Evolutionary conservation across 495 filamentous ascomycete genomes (phyloP).

Genomic region (Aspergillus affinis): DNA sequence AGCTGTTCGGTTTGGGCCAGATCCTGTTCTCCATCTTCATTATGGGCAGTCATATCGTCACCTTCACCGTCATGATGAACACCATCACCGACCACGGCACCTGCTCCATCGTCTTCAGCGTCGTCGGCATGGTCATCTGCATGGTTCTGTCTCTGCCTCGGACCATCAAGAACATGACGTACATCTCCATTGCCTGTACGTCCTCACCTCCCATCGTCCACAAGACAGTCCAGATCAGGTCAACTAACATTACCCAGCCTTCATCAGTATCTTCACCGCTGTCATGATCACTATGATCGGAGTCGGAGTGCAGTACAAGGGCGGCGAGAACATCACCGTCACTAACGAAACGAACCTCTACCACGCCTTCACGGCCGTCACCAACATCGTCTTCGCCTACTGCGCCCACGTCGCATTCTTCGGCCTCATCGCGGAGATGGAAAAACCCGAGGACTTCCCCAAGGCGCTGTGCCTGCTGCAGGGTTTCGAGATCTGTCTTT

Average conservation of each 20-base stretch:
- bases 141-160: conserved; percentile 66
- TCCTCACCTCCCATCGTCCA: conserved; percentile 56
- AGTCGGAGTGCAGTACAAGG: conserved; percentile 51
- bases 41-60: conserved; percentile 73
- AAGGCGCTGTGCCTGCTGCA: conserved; percentile 68
- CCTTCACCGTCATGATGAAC: conserved; percentile 68
- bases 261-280: conserved; percentile 34
- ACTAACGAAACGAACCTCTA: conserved; percentile 33
- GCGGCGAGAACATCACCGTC: conserved; percentile 25
- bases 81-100: conserved; percentile 62
- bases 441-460: conserved; percentile 61
- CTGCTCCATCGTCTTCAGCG: conserved; percentile 69
- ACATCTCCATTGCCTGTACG: conserved; percentile 64
- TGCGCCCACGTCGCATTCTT: conserved; percentile 73
- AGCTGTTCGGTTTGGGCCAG: conserved; percentile 65
- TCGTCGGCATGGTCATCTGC: conserved; percentile 64
- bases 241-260: conserved; percentile 18
- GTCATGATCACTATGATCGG: conserved; percentile 74
- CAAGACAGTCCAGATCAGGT: conserved; percentile 28
- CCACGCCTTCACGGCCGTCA: conserved; percentile 43
- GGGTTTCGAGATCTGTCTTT: conserved; percentile 63
- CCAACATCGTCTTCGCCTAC: conserved; percentile 56
- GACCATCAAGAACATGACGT: conserved; percentile 60
- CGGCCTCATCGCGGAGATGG: conserved; percentile 76
- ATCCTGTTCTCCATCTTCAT: conserved; percentile 72